These are phyloP conservation scores for Fusarium paranaense DNA, from an alignment of 2,329 filamentous ascomycete species.

Conservation along the genomic window DNA sequence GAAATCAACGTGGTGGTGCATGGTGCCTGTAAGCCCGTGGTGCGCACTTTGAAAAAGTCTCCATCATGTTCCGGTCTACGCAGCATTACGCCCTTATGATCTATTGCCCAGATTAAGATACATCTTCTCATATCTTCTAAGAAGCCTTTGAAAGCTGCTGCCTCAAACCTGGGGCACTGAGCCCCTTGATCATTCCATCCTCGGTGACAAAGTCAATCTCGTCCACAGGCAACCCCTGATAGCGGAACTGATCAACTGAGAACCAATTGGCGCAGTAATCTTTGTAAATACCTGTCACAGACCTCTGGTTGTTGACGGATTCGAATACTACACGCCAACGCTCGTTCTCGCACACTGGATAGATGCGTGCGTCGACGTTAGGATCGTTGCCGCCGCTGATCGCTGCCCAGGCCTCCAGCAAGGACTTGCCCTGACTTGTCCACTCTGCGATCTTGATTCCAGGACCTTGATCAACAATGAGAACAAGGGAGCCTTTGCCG, in stretches of 20 bases:
- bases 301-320: fast-evolving
- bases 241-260: background rate
- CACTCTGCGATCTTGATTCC: background rate
- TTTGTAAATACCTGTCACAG: background rate
- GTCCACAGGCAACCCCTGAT: background rate
- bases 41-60: background rate
- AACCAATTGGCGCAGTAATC: background rate
- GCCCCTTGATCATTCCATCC: background rate
- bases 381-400: background rate
- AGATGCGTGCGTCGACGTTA: background rate
- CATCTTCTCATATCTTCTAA: background rate
- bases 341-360: background rate
- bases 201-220: background rate
- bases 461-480: background rate
- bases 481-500: background rate
- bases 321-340: background rate
- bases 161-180: background rate
- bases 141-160: background rate
- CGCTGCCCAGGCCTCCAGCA: background rate
- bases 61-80: background rate
- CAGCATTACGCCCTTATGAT: background rate
- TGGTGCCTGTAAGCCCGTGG: background rate
- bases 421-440: background rate
- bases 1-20: background rate
- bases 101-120: fast-evolving